Evolutionary conservation across 1,139 yeast genomes (phyloP).

Genomic region (Candida sanyaensis): DNA sequence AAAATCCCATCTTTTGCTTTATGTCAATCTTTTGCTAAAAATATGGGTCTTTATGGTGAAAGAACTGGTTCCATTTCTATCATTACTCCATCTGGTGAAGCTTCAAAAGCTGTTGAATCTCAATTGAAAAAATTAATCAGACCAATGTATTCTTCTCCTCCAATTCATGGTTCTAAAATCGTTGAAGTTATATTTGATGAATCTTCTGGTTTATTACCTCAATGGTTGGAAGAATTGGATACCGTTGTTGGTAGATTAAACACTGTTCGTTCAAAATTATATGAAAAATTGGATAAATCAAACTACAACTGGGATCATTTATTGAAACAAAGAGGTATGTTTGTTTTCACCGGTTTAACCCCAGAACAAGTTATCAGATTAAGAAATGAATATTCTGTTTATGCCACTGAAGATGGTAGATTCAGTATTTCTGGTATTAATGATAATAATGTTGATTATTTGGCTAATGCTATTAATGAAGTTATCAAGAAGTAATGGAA

Average conservation of each 20-base stretch:
- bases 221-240: slow-evolving; percentile 80
- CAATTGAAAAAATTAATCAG: slow-evolving; percentile 81
- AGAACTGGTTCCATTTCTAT: slow-evolving; percentile 89
- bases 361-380: slow-evolving; percentile 70
- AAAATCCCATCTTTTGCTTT: slow-evolving; percentile 58
- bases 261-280: slow-evolving; percentile 68
- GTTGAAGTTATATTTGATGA: slow-evolving; percentile 74
- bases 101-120: slow-evolving; percentile 58
- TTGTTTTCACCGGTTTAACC: slow-evolving; percentile 83
- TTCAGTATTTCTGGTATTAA: slow-evolving; percentile 91
- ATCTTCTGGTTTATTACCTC: slow-evolving; percentile 48
- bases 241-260: slow-evolving; percentile 78
- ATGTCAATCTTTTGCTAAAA: slow-evolving; percentile 94
- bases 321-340: slow-evolving; percentile 93
- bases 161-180: slow-evolving; percentile 89
- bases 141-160: slow-evolving; percentile 90
- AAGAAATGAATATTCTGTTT: slow-evolving; percentile 73
- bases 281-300: slow-evolving; percentile 54
- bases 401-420: slow-evolving; percentile 88
- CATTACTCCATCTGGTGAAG: slow-evolving; percentile 49
- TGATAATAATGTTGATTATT: slow-evolving; percentile 74
- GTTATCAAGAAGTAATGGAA: slow-evolving; percentile 35
- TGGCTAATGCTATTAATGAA: slow-evolving; percentile 73
- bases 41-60: slow-evolving; percentile 96
- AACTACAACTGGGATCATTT: slow-evolving; percentile 84